Evolutionary conservation across 73 alveolate species (phyloP), one percentile per base, ranked within the genome.

Genomic region (Loxodes magnus): DNA sequence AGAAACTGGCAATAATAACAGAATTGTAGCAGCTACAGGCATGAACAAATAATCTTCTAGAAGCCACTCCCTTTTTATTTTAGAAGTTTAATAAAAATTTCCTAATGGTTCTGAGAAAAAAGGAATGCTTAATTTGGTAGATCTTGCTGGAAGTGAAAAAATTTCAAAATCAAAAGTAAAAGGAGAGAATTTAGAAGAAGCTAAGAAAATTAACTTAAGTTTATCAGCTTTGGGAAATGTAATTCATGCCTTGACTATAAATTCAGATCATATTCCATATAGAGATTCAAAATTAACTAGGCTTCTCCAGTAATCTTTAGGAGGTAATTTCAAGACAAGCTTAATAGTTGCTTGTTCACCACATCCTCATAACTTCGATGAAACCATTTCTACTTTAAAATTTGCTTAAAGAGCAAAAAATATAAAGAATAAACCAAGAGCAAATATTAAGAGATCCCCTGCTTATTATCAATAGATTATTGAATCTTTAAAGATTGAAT

Each of bases 91-190:
- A 4, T 26, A 70, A 20, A 49, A 35, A 22, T 49, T 20, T 31
- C 58, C 58, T 4, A 56, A 54, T 34, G 72, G 55, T 30, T 27
- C 63, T 21, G 66, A 43, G 35, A 56, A 70, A 50, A 79, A 65
- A 52, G 84, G 93, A 5, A 85, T 64, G 23, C 51, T 83, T 10
- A 82, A 88, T 49, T 55, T 89, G 50, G 96, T 89, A 4, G 98
- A 89, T 71, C 67, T 89, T 51, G 98, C 98, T 1, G 96, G 98
- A n/a, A 76, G 92, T 44, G 98, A 89, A 63, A 82, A 86, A 56
- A 78, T 89, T 5, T 70, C 90, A 33, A 89, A 81, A 66, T 69
- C 94, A 2, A 74, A 83, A 16, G 94, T 83, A 20, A 83, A 75
- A 4, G 98, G 98, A 0, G 54, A 60, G 20, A 66, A 83, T 16